Evolutionary conservation across 768 basidiomycete genomes (phyloP), one percentile per base, ranked within the genome.

Genomic region (Leccinum broughii): DNA sequence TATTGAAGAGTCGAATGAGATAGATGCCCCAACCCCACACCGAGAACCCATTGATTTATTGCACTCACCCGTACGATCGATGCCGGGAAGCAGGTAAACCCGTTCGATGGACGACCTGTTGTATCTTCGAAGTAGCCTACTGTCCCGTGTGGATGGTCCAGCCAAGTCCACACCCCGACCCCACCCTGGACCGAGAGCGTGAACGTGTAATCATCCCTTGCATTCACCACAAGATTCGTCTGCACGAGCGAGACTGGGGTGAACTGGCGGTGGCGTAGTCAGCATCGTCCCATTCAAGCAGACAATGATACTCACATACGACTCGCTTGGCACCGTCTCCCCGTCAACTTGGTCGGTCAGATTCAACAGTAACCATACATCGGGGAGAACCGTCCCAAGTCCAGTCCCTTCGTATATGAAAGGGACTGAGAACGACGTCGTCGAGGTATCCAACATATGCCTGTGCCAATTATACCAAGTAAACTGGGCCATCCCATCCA

Each of bases 81-180:
- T 26, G 26, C 26, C 26, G 6, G 26, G 26, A 26, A 26, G 1
- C 26, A 26, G 26, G 26, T 26, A 26, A 26, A 26, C 6, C 26
- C 26, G 6, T 26, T 26, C 26, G 26, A 26, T 26, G 26, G 26
- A 26, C 6, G 6, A 1, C 26, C 26, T 26, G 26, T 26, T 26
- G 26, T 26, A 26, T 26, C 26, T 26, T 26, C 26, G 1, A 26
- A 26, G 26, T 26, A 34, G 32, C 84, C 85, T 1, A 85, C 72
- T 0, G 82, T 85, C 14, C 82, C 82, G 0, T 75, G 71, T 0
- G 84, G 84, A 68, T 85, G 84, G 55, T 85, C 85, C 1, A 86
- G 72, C 83, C 84, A 85, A 6, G 84, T 80, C 80, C 82, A 85
- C 1, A 79, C 73, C 1, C 80, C 83, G 5, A 85, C 84, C 1